Conservation (phyloP, 768 basidiomycete species). For the Lactifluus hygrophoroides region DNA sequence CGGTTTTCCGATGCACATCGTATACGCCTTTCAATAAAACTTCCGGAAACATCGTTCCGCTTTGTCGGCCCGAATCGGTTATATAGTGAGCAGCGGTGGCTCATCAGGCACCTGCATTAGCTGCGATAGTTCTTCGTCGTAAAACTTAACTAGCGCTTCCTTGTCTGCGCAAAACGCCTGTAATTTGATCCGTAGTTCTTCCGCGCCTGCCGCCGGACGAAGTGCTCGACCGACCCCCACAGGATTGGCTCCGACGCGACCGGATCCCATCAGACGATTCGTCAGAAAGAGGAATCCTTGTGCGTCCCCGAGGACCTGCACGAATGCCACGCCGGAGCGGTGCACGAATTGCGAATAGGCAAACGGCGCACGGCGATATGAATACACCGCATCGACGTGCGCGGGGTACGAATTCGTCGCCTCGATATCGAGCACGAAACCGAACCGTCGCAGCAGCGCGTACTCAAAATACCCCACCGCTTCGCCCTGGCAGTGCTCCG, state of each 20-base stretch:
- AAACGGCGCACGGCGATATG: conserved; percentile 74
- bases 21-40: neutral
- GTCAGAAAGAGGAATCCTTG: conserved; percentile 85
- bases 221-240: conserved; percentile 18
- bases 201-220: conserved; percentile 27
- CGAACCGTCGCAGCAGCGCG: conserved; percentile 63
- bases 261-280: conserved; percentile 73
- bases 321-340: conserved; percentile 80
- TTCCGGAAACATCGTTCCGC: neutral
- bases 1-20: neutral
- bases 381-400: conserved; percentile 78
- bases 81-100: conserved; percentile 19
- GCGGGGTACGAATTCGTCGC: conserved; percentile 69
- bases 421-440: conserved; percentile 81
- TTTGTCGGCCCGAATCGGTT: neutral
- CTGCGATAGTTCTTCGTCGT: conserved; percentile 17
- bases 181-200: conserved; percentile 27
- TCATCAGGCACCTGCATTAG: conserved; percentile 18
- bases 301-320: conserved; percentile 73
- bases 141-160: conserved; percentile 28
- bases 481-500: conserved; percentile 47
- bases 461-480: conserved; percentile 73
- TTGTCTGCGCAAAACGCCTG: conserved; percentile 32
- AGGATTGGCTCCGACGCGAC: conserved; percentile 42
- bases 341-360: conserved; percentile 90